phyloP scores from a whole-genome alignment of 148 eudicot species.

The Spergularia marina region DNA sequence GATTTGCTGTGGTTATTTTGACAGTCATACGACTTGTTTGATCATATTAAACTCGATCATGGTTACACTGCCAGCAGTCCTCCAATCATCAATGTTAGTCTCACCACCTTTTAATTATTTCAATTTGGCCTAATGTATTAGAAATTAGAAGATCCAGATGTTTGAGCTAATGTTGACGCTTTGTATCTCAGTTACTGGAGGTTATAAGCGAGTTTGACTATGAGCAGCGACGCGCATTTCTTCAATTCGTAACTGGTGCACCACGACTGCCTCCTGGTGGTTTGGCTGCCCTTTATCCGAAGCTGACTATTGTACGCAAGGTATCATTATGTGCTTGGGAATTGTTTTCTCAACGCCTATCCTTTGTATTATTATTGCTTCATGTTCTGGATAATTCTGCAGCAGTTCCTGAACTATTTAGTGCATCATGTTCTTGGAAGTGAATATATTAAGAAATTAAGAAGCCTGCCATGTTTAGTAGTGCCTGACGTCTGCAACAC shows the following conservation, averaged over 20 bases:
- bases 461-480: background rate
- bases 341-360: background rate
- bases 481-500: background rate
- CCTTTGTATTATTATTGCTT: background rate
- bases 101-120: background rate
- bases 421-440: background rate
- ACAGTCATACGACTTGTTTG: slow-evolving; percentile 73
- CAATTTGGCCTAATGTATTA: background rate
- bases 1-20: slow-evolving; percentile 18
- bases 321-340: slow-evolving; percentile 26
- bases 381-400: background rate
- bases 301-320: slow-evolving; percentile 93
- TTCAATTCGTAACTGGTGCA: slow-evolving; percentile 94
- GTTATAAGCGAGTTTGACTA: slow-evolving; percentile 67
- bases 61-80: slow-evolving; percentile 90
- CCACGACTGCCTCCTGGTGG: slow-evolving; percentile 95
- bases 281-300: slow-evolving; percentile 86
- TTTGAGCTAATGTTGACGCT: slow-evolving; percentile 8
- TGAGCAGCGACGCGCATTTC: slow-evolving; percentile 74
- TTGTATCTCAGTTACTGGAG: slow-evolving; percentile 64
- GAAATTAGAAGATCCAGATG: background rate
- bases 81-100: slow-evolving; percentile 67
- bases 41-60: slow-evolving; percentile 91
- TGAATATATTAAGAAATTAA: background rate
- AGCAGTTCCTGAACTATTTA: background rate